Percentiles rank a stretch among this genome's conserved stretches.
phyloP scores from a whole-genome alignment of 2,329 filamentous ascomycete species.

The Coniochaeta pulveracea region DNA sequence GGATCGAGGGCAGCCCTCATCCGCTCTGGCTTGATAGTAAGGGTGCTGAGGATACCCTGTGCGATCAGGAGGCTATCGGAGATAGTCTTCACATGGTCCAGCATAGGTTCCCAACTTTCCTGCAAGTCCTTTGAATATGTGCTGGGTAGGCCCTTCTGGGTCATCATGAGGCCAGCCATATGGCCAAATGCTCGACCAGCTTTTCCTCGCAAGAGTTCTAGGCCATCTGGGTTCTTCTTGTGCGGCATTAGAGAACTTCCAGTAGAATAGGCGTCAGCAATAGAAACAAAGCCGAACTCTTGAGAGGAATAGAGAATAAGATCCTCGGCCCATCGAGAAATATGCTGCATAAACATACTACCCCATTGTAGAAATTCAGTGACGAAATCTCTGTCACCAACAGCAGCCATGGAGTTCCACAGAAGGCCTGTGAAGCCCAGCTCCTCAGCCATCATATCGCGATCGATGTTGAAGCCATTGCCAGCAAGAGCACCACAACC shows the following conservation, averaged over 20 bases:
- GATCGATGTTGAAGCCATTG: conserved; percentile 73
- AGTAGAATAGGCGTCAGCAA: conserved; percentile 72
- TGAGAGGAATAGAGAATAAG: conserved; percentile 70
- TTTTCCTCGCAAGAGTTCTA: conserved; percentile 63
- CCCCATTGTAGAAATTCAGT: conserved; percentile 75
- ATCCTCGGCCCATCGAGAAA: conserved; percentile 75
- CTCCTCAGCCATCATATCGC: conserved; percentile 68
- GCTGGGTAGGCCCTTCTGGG: conserved; percentile 58
- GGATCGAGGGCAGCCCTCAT: conserved; percentile 24
- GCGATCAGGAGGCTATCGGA: conserved; percentile 74
- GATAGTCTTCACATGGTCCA: conserved; percentile 75
- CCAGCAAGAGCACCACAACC: conserved; percentile 70
- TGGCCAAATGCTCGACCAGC: conserved; percentile 66
- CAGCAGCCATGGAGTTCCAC: conserved; percentile 67
- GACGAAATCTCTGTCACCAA: conserved; percentile 72
- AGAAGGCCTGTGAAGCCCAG: conserved; percentile 67
- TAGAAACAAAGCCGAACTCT: conserved; percentile 65
- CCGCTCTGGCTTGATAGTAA: conserved; percentile 46
- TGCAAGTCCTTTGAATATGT: conserved; percentile 90
- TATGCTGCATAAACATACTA: conserved; percentile 65
- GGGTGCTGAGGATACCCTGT: conserved; percentile 65
- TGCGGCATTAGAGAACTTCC: conserved; percentile 69
- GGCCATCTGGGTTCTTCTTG: conserved; percentile 72
- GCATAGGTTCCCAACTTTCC: conserved; percentile 72
- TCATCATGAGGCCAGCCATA: conserved; percentile 71